Evolutionary conservation across 2,329 filamentous ascomycete species (phyloP), one percentile per base, ranked within the genome.

Genomic region (Parastagonospora nodorum): DNA sequence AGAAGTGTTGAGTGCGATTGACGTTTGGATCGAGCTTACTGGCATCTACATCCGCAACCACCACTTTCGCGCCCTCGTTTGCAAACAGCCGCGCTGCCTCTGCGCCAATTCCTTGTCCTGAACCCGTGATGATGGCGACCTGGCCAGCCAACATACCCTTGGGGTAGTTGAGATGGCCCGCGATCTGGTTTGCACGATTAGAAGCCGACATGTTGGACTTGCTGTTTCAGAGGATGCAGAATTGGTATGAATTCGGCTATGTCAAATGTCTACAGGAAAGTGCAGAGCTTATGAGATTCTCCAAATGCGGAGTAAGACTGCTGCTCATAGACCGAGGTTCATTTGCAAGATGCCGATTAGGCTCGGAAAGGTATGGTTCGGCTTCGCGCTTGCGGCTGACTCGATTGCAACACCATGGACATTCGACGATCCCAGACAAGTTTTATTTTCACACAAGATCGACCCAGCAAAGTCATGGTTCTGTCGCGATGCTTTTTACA

Each of bases 21-120:
- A 35, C 32, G 29, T 8, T 39, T 29, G n/a, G 5, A 31, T 30
- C 30, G 39, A 28, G 55, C 58, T 12, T 45, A 89, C 87, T 77
- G 31, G 75, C 83, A 74, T 96, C 92, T 53, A 96, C 90, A 75
- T 96, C 92, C 19, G 89, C 87, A 39, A 96, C 80, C 9, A 96
- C 79, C 0, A 96, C 90, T 70, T 88, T 91, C 12, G 91, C 90
- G 19, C 92, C 92, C 74, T 96, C 90, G 53, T 92, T 93, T 10
- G 90, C 90, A 66, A 96, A 95, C 2, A 95, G 77, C 8, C 86
- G 82, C 7, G 91, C 91, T 29, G 88, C 82, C 76, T 96, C 92
- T 27, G 90, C 92, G 19, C 91, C 92, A 71, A 96, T 96, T 52
- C 92, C 92, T 73, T 95, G 90, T 8, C 89, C 90, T 14, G 87